Conservation (phyloP, 2,329 filamentous ascomycete species). For the Microcyclospora pomicola region DNA sequence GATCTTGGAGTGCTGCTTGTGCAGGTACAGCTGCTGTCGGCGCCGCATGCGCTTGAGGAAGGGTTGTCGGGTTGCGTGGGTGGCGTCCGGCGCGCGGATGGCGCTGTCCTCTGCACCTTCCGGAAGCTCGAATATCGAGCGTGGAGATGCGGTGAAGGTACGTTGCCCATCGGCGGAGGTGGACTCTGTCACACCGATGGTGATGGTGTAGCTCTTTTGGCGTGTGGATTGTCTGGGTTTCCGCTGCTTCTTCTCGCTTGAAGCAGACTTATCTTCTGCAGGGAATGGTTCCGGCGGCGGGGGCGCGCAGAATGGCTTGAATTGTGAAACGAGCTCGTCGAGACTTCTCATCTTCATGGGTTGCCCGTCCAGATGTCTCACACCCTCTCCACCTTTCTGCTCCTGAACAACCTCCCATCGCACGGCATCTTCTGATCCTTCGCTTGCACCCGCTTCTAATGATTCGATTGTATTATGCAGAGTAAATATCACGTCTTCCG, state of each 20-base stretch:
- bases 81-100: neutral
- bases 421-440: conserved; percentile 22
- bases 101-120: conserved; percentile 15
- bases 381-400: conserved; percentile 21
- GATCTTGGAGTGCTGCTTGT: conserved; percentile 7
- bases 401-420: conserved; percentile 26
- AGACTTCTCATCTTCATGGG: conserved; percentile 19
- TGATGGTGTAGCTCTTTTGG: conserved; percentile 30
- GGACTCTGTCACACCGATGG: conserved; percentile 38
- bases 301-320: conserved; percentile 74
- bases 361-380: conserved; percentile 17
- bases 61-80: conserved; percentile 20
- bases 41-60: conserved; percentile 60
- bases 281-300: conserved; percentile 53
- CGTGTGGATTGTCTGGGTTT: conserved; percentile 4
- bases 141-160: conserved; percentile 38
- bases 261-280: conserved; percentile 5
- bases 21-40: conserved; percentile 43
- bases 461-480: conserved; percentile 29
- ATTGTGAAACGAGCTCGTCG: conserved; percentile 27
- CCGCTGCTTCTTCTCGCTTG: conserved; percentile 7
- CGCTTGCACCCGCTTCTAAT: conserved; percentile 23
- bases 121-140: conserved; percentile 32
- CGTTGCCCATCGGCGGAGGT: conserved; percentile 37
- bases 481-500: conserved; percentile 29